Percentiles rank a stretch among this genome's conserved stretches.
These are phyloP conservation scores for Pleurotus salmoneostramineus DNA, from an alignment of 768 basidiomycete genomes.

Conservation along the genomic window DNA sequence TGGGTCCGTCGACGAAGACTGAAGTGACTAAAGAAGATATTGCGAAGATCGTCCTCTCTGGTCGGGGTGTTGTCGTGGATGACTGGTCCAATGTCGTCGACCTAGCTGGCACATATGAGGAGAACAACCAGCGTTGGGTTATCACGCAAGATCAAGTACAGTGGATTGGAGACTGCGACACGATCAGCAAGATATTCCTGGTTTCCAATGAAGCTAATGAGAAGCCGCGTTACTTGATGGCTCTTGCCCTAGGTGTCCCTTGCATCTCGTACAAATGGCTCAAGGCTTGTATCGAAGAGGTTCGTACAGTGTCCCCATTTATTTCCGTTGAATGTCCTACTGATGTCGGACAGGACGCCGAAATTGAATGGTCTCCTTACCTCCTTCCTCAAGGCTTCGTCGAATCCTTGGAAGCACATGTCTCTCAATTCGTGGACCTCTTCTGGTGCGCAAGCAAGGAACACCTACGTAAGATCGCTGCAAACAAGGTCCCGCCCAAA, in stretches of 20 bases:
- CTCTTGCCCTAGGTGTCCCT: conserved; percentile 84
- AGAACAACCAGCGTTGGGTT: conserved; percentile 46
- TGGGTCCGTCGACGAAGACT: conserved; percentile 33
- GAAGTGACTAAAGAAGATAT: conserved; percentile 38
- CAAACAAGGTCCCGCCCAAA: conserved; percentile 51
- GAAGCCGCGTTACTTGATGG: conserved; percentile 78
- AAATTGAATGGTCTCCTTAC: conserved; percentile 59
- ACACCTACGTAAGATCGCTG: conserved; percentile 56
- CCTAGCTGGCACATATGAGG: conserved; percentile 48
- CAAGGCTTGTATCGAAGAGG: conserved; percentile 27
- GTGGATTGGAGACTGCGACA: conserved; percentile 33
- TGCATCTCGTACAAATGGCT: conserved; percentile 66
- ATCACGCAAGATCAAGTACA: conserved; percentile 43
- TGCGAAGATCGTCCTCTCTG: conserved; percentile 34
- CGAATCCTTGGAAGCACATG: conserved; percentile 23
- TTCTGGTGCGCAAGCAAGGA: conserved; percentile 47
- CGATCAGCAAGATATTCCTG: conserved; percentile 57
- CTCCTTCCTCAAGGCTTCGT: conserved; percentile 60
- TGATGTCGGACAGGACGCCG: conserved; percentile 23
- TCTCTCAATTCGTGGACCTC: conserved; percentile 44
- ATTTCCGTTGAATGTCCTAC: neutral
- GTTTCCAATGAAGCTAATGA: conserved; percentile 61
- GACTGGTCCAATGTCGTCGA: conserved; percentile 56
- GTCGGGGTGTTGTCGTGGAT: conserved; percentile 53
- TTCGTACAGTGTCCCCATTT: conserved; percentile 17